Evolutionary conservation across 1,284 basidiomycete species (phyloP).

Genomic region (Sporisorium graminicola): DNA sequence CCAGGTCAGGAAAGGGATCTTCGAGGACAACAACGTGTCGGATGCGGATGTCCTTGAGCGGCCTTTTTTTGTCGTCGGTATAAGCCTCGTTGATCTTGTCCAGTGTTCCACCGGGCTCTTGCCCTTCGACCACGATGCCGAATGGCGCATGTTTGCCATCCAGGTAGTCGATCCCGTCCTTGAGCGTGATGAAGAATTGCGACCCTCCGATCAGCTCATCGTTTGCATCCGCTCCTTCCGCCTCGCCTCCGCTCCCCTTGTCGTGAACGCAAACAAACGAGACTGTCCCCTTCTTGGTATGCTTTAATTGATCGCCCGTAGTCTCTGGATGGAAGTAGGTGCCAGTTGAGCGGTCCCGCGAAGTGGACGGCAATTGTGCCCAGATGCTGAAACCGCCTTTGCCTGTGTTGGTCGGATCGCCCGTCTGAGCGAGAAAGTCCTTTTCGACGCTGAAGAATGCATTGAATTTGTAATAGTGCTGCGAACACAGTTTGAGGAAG

Average conservation of each 20-base stretch:
- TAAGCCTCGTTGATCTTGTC: constrained; percentile 93
- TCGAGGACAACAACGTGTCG: constrained; percentile 88
- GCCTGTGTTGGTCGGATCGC: constrained; percentile 94
- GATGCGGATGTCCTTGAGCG: constrained; percentile 92
- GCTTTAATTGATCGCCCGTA: constrained; percentile 79
- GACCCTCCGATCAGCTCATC: constrained; percentile 86
- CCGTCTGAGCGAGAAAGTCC: constrained; percentile 93
- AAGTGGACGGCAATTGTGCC: constrained; percentile 70
- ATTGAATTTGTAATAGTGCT: constrained; percentile 95
- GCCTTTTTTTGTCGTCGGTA: constrained; percentile 86
- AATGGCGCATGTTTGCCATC: constrained; percentile 97
- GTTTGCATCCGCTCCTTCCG: constrained; percentile 74
- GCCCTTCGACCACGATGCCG: constrained; percentile 92
- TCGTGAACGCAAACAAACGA: constrained; percentile 70
- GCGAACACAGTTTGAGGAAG: constrained; percentile 95
- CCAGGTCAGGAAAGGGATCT: constrained; percentile 92
- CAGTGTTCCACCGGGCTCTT: constrained; percentile 78
- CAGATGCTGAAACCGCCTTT: constrained; percentile 74
- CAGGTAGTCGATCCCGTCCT: constrained; percentile 90
- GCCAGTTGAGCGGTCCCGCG: constrained; percentile 67
- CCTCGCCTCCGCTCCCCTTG: constrained; percentile 3
- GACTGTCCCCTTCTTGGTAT: constrained; percentile 86
- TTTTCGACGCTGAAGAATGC: constrained; percentile 90
- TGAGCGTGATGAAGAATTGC: constrained; percentile 96
- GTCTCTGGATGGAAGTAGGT: constrained; percentile 89